phyloP scores from a whole-genome alignment of 2,329 filamentous ascomycete genomes.

The Botrytis porri region DNA sequence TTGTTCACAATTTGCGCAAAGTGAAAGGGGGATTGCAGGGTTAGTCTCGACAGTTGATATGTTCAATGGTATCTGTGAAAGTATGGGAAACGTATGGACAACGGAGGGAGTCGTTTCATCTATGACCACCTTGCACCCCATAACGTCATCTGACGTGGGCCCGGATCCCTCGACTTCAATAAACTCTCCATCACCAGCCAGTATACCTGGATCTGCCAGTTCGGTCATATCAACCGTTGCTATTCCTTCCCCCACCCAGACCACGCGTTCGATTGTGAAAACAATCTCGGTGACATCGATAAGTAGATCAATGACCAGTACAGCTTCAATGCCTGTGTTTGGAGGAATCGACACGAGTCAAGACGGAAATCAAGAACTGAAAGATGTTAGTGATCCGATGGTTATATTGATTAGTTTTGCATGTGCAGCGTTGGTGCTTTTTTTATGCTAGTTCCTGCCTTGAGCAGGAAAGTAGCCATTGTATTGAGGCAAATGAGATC shows the following conservation, averaged over 20 bases:
- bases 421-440: constrained; percentile 23
- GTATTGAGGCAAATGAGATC: constrained; percentile 2
- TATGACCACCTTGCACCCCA: background rate
- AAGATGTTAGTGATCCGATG: constrained; percentile 15
- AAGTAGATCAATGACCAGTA: background rate
- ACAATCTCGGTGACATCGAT: background rate
- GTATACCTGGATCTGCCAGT: background rate
- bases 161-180: background rate
- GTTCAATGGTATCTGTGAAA: constrained; percentile 21
- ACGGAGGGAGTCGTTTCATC: background rate
- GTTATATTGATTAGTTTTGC: constrained; percentile 22
- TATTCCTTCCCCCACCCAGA: background rate
- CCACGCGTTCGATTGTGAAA: background rate
- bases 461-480: constrained; percentile 11
- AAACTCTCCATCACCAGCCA: background rate
- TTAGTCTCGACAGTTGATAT: background rate
- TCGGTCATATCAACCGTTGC: background rate
- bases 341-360: background rate
- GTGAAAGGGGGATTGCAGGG: background rate
- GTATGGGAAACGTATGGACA: constrained; percentile 27
- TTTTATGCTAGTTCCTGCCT: constrained; percentile 28
- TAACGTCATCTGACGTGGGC: background rate
- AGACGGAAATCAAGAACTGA: background rate
- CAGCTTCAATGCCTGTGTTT: background rate
- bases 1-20: background rate